Evolutionary conservation across 2,329 filamentous ascomycete species (phyloP).

Genomic region (Fusarium sp.): DNA sequence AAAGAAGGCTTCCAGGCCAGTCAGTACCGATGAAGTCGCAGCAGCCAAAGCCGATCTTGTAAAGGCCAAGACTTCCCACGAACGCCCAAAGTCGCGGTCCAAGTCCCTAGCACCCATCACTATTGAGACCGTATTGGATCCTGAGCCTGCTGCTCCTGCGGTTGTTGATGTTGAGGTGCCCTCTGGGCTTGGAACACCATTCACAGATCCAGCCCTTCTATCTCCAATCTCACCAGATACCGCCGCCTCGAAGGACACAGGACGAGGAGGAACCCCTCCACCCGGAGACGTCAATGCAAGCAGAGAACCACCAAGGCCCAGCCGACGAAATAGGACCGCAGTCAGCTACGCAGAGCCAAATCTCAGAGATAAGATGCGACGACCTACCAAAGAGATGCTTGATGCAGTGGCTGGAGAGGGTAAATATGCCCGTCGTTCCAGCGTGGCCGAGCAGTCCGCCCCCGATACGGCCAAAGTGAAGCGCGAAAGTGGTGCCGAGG

Average conservation of each 20-base stretch:
- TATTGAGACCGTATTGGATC: slow-evolving; percentile 38
- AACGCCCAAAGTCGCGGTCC: slow-evolving; percentile 49
- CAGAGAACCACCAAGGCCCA: slow-evolving; percentile 74
- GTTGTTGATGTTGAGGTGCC: slow-evolving; percentile 26
- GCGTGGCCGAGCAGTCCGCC: slow-evolving; percentile 51
- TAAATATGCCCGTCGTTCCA: slow-evolving; percentile 64
- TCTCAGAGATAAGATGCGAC: slow-evolving; percentile 85
- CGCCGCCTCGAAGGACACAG: slow-evolving; percentile 54
- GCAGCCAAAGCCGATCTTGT: slow-evolving; percentile 57
- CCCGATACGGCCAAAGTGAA: slow-evolving; percentile 53
- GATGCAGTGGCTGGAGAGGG: slow-evolving; percentile 80
- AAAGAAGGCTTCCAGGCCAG: slow-evolving; percentile 63
- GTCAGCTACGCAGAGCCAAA: slow-evolving; percentile 89
- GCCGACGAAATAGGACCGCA: slow-evolving; percentile 75
- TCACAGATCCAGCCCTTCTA: slow-evolving; percentile 60
- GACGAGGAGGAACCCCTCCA: slow-evolving; percentile 70
- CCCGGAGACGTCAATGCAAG: slow-evolving; percentile 69
- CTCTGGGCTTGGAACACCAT: slow-evolving; percentile 47
- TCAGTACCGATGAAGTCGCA: slow-evolving; percentile 56
- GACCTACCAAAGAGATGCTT: slow-evolving; percentile 81
- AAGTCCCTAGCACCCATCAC: slow-evolving; percentile 47
- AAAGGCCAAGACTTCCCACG: slow-evolving; percentile 49
- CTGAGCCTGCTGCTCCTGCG: slow-evolving; percentile 37
- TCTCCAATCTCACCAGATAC: slow-evolving; percentile 67
- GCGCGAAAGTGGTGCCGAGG: slow-evolving; percentile 52